A percentile compares a stretch with the other conserved stretches of the same genome.
These are phyloP conservation scores for Kwoniella sp. DNA, from an alignment of 768 basidiomycete species.

Conservation along the genomic window DNA sequence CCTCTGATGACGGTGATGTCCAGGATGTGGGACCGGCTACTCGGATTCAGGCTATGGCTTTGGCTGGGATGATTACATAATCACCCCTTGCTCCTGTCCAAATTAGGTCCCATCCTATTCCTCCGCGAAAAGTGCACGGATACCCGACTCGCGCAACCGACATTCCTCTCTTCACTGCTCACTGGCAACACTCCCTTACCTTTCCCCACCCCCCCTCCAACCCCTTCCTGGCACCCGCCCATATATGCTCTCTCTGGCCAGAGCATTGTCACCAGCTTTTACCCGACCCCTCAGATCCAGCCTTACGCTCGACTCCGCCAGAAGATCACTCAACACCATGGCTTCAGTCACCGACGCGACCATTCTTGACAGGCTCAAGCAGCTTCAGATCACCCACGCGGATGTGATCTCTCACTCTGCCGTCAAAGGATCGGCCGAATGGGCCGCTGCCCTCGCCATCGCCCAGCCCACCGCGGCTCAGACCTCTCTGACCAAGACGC, in stretches of 20 bases:
- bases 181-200: background rate
- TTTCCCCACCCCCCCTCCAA: background rate
- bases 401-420: constrained; percentile 57
- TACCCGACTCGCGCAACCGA: background rate
- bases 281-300: background rate
- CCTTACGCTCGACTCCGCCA: background rate
- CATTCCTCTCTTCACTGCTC: background rate
- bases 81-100: too few species aligned
- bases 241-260: background rate
- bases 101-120: too few species aligned
- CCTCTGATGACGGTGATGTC: too few species aligned
- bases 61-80: too few species aligned
- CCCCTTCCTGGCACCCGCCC: too few species aligned
- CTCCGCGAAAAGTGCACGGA: constrained; percentile 4
- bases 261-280: background rate
- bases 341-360: constrained; percentile 26
- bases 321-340: constrained; percentile 6
- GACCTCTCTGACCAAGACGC: constrained; percentile 7
- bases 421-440: constrained; percentile 65
- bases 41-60: too few species aligned
- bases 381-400: constrained; percentile 25
- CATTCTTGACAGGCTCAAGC: constrained; percentile 27
- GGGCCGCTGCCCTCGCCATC: constrained; percentile 63
- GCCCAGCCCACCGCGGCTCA: background rate
- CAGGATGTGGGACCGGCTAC: too few species aligned